Conservation (phyloP, 2,329 filamentous ascomycete species). For the Cladophialophora bantiana region DNA sequence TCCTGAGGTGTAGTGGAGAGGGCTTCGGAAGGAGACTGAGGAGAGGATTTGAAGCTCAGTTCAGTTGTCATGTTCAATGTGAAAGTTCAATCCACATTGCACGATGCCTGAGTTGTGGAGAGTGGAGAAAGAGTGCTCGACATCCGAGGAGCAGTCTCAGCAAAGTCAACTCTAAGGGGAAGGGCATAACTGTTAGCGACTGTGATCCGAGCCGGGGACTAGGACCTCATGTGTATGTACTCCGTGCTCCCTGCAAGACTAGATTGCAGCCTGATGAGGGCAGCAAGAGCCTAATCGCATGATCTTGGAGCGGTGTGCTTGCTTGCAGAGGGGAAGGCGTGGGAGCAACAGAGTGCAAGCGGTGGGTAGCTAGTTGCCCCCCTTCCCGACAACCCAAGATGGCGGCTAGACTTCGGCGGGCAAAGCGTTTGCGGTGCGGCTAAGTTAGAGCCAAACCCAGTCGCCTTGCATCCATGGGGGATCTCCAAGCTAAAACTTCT, state of each 20-base stretch:
- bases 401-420: constrained; percentile 1
- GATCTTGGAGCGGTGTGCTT: constrained; percentile 8
- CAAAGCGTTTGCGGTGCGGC: constrained; percentile 11
- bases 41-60: constrained; percentile 11
- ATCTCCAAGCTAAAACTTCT: neutral
- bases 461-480: neutral
- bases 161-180: neutral
- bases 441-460: constrained; percentile 16
- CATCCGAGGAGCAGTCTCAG: neutral
- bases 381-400: neutral
- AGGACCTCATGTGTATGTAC: neutral
- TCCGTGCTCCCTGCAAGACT: neutral
- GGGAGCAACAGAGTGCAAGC: neutral
- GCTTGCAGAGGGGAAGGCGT: neutral
- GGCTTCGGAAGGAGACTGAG: constrained; percentile 5
- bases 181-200: neutral
- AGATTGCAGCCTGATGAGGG: neutral
- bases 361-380: neutral
- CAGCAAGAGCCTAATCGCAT: constrained; percentile 1
- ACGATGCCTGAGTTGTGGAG: neutral
- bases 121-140: constrained; percentile 5
- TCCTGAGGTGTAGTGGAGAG: constrained; percentile 14
- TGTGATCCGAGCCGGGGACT: neutral
- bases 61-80: constrained; percentile 18
- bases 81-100: constrained; percentile 10